phyloP scores from a whole-genome alignment of 1,139 yeast genomes.

The Geotrichum carabidarum region DNA sequence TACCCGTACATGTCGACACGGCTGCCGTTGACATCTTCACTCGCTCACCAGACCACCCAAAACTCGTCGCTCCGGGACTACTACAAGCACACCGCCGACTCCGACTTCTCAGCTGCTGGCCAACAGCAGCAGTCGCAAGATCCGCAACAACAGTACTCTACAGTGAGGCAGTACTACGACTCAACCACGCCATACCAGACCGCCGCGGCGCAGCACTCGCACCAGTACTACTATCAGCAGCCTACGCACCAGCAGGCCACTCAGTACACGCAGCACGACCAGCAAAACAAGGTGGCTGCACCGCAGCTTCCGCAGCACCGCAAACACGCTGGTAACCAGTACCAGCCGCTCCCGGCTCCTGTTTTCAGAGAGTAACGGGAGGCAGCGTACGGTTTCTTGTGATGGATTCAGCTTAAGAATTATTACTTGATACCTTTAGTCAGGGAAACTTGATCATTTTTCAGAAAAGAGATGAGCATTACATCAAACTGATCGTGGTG shows the following conservation, averaged over 20 bases:
- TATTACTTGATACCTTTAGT: too few species aligned
- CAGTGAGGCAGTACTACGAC: neutral
- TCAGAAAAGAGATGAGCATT: too few species aligned
- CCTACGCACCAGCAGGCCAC: neutral
- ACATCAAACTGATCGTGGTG: too few species aligned
- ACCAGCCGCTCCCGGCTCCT: conserved; percentile 4
- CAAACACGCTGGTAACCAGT: conserved; percentile 3
- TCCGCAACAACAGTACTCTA: neutral
- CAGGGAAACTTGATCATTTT: too few species aligned
- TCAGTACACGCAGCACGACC: neutral
- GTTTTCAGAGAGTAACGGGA: neutral
- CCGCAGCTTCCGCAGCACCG: neutral
- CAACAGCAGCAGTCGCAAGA: conserved; percentile 1
- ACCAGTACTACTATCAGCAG: neutral
- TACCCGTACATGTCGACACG: too few species aligned
- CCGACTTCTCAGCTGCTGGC: too few species aligned
- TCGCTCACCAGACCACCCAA: neutral
- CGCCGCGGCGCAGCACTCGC: neutral
- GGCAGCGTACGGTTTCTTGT: too few species aligned
- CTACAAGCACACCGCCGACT: neutral
- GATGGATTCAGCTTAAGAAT: too few species aligned
- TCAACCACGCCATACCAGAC: neutral
- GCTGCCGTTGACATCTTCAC: neutral
- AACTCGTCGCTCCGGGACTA: conserved; percentile 2
- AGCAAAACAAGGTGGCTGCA: neutral